Conservation (phyloP, 2,329 filamentous ascomycete species). For the Aspergillus sp. region DNA sequence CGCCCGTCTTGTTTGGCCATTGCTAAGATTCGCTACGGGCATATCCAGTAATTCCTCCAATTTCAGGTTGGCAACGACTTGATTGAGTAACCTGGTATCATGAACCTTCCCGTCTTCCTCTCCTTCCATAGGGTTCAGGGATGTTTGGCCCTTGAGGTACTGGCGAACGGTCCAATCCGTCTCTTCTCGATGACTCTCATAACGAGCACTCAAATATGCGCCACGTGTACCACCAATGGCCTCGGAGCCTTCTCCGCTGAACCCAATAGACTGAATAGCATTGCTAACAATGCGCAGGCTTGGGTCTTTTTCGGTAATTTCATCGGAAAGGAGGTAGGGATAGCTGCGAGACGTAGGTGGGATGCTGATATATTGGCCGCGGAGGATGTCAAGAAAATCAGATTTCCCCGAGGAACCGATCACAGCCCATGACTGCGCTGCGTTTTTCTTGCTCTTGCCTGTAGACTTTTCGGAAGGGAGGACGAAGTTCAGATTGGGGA, state of each 20-base stretch:
- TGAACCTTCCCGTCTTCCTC: constrained; percentile 47
- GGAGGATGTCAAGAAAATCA: constrained; percentile 72
- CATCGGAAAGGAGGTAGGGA: constrained; percentile 67
- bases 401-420: constrained; percentile 78
- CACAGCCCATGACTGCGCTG: constrained; percentile 70
- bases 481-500: constrained; percentile 64
- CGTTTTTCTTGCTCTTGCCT: constrained; percentile 10
- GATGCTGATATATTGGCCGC: constrained; percentile 68
- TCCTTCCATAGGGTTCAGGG: constrained; percentile 67
- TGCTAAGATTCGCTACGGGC: constrained; percentile 85
- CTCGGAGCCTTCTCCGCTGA: constrained; percentile 65
- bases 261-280: constrained; percentile 86
- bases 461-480: constrained; percentile 51
- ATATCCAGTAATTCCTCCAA: constrained; percentile 67
- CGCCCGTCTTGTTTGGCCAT: constrained; percentile 83
- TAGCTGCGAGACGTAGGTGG: constrained; percentile 73
- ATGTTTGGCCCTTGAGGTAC: constrained; percentile 76
- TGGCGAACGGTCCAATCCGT: constrained; percentile 82
- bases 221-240: constrained; percentile 50
- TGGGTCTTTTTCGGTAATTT: constrained; percentile 49
- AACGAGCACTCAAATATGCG: constrained; percentile 81
- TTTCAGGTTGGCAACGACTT: constrained; percentile 65
- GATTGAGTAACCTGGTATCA: constrained; percentile 50
- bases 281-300: constrained; percentile 54
- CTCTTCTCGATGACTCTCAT: constrained; percentile 80